Conservation (phyloP, 1,284 basidiomycete genomes). For the Heterobasidion annosum region DNA sequence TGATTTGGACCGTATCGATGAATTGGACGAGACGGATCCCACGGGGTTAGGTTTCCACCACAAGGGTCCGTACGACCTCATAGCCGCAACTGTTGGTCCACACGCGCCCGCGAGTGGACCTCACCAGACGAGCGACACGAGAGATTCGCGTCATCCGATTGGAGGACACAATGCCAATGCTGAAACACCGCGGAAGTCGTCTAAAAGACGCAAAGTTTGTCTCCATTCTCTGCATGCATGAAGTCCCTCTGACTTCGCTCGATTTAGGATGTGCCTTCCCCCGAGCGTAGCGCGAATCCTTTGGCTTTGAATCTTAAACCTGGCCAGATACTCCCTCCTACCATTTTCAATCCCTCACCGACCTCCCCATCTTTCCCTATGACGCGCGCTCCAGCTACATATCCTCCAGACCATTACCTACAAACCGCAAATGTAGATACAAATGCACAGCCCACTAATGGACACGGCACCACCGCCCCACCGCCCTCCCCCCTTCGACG, state of each 20-base stretch:
- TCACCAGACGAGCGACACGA: conserved; percentile 4
- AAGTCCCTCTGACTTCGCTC: background rate
- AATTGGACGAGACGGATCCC: conserved; percentile 65
- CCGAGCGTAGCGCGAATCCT: conserved; percentile 2
- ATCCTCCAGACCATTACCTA: conserved; percentile 3
- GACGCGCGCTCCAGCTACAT: conserved; percentile 4
- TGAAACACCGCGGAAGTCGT: background rate
- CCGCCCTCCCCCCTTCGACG: conserved; percentile 4
- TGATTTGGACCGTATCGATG: conserved; percentile 62
- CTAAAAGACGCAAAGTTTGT: conserved; percentile 6
- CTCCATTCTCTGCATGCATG: background rate
- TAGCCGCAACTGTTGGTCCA: conserved; percentile 14
- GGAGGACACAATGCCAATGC: background rate
- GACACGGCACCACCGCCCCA: background rate
- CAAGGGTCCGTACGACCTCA: conserved; percentile 59
- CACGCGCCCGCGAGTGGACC: background rate
- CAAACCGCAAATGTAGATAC: background rate
- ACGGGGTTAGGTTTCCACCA: conserved; percentile 55
- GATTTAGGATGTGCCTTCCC: no score
- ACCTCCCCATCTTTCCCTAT: conserved; percentile 2
- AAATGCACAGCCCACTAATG: background rate
- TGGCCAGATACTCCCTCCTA: conserved; percentile 35
- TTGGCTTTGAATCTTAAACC: conserved; percentile 39
- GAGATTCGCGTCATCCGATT: conserved; percentile 1
- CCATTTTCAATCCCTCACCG: conserved; percentile 9